Conservation (phyloP, 2,329 filamentous ascomycete species). For the Aspergillus alliaceus region DNA sequence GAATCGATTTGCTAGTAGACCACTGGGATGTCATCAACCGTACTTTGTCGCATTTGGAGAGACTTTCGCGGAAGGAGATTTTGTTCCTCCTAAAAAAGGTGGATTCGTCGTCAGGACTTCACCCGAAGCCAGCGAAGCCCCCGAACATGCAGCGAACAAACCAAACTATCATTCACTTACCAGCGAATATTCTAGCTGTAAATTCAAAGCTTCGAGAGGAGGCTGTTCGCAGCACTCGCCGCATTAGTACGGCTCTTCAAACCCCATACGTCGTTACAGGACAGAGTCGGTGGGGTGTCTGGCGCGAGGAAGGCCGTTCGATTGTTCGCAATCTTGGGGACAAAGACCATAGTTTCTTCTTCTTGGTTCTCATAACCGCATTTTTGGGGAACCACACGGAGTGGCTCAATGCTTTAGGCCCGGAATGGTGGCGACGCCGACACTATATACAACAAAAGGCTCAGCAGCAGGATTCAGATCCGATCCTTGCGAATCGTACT, state of each 20-base stretch:
- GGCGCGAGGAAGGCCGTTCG: conserved; percentile 61
- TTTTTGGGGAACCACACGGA: conserved; percentile 62
- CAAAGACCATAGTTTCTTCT: conserved; percentile 60
- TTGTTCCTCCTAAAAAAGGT: conserved; percentile 50
- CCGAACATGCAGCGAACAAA: conserved; percentile 51
- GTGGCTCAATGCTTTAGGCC: conserved; percentile 57
- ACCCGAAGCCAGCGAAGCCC: conserved; percentile 46
- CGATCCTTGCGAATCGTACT: conserved; percentile 53
- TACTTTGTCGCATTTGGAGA: conserved; percentile 55
- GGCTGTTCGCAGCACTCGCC: conserved; percentile 48
- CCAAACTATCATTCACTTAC: conserved; percentile 51
- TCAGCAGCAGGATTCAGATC: conserved; percentile 46
- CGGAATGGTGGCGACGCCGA: conserved; percentile 55
- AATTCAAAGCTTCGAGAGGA: conserved; percentile 49
- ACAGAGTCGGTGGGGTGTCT: conserved; percentile 60
- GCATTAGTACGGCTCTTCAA: conserved; percentile 55
- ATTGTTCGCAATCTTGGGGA: conserved; percentile 56
- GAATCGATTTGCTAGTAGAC: conserved; percentile 56
- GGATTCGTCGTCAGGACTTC: conserved; percentile 41
- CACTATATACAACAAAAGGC: conserved; percentile 53
- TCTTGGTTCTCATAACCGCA: conserved; percentile 59
- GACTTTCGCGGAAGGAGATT: conserved; percentile 53
- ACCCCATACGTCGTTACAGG: conserved; percentile 59
- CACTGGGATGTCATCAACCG: conserved; percentile 61
- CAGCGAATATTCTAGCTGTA: conserved; percentile 48